Base-by-base conservation (phyloP, 2,329 filamentous ascomycete genomes). In the Cercospora sojina region DNA sequence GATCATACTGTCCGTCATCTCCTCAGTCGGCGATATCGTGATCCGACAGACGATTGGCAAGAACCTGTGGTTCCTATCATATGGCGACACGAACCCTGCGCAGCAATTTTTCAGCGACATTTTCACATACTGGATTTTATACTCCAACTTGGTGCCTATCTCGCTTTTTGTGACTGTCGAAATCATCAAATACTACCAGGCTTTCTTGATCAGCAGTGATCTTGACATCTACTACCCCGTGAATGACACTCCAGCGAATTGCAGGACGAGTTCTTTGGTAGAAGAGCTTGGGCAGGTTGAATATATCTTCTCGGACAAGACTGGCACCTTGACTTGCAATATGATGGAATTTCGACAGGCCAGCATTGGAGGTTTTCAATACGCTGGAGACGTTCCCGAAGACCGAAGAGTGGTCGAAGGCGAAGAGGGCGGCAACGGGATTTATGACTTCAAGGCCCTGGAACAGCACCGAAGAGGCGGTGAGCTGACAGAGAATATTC, bases 281-380 rank as follows among this genome's bases (percentile, higher is more conserved):
- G 95, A 99, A 80, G 96, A 99, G 76, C 82, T 99, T 53, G 95
- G 95, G 64, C 97, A 98, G 86, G 96, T 99, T 53, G 95, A 98
- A 76, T 99, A 96, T 75, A 95, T 99, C 70, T 99, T 99, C 78
- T 97, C 93, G 0, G 94, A 98, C 83, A 98, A 98, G 83, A 98
- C 94, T 1, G 94, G 94, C 51, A 98, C 94, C 3, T 83, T 98
- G 74, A 98, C 94, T n/a, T 96, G 93, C 81, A 98, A 98, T 77
- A 89, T 92, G 85, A 98, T 99, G 95, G 94, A 98, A 79, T 99
- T 98, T 79, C 93, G 93, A 77, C 93, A 98, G 79, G 96, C 91
- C 75, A 91, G 91, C 0, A 98, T 99, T 75, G 92, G 88, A 27
- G 95, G 95, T 27, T 89, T 98, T 62, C 94, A 97, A 80, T 99